Conservation (phyloP, 768 basidiomycete species). For the Neoboletus magnificus region DNA sequence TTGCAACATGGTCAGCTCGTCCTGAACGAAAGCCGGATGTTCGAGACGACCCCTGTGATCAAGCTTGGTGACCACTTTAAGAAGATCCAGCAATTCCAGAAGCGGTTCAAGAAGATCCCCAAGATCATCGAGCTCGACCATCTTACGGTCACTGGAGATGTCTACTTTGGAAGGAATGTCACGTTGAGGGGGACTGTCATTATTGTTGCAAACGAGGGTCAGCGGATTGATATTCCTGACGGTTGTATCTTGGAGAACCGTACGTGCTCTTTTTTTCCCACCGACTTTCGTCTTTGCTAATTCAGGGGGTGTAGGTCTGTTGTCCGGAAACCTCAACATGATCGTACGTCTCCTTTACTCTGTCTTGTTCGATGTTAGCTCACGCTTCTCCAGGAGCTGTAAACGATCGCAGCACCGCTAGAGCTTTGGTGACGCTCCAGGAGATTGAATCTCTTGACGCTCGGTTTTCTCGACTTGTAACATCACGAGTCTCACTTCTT, state of each 20-base stretch:
- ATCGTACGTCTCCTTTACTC: conserved; percentile 42
- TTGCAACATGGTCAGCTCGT: conserved; percentile 66
- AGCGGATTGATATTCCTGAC: conserved; percentile 72
- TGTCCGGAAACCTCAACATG: conserved; percentile 75
- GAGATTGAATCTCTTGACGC: conserved; percentile 6
- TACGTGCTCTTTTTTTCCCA: conserved; percentile 23
- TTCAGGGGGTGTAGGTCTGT: conserved; percentile 41
- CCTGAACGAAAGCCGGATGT: conserved; percentile 57
- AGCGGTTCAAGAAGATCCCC: conserved; percentile 74
- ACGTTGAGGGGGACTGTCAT: conserved; percentile 68
- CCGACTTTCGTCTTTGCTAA: conserved; percentile 13
- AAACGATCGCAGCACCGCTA: conserved; percentile 5
- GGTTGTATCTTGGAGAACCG: conserved; percentile 70
- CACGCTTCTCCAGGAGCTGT: conserved; percentile 29
- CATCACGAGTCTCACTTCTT: background rate
- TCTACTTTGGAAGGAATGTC: conserved; percentile 63
- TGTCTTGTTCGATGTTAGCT: background rate
- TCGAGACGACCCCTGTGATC: conserved; percentile 65
- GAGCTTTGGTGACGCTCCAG: background rate
- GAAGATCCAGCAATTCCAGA: conserved; percentile 69
- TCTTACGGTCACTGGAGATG: conserved; percentile 68
- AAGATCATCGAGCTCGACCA: conserved; percentile 72
- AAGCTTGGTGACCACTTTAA: conserved; percentile 78
- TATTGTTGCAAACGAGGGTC: conserved; percentile 74
- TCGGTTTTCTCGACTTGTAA: conserved; percentile 2